Evolutionary conservation across 192 early-diverging fungal genomes (phyloP), one percentile per base, ranked within the genome.

Genomic region (Endogone sp.): DNA sequence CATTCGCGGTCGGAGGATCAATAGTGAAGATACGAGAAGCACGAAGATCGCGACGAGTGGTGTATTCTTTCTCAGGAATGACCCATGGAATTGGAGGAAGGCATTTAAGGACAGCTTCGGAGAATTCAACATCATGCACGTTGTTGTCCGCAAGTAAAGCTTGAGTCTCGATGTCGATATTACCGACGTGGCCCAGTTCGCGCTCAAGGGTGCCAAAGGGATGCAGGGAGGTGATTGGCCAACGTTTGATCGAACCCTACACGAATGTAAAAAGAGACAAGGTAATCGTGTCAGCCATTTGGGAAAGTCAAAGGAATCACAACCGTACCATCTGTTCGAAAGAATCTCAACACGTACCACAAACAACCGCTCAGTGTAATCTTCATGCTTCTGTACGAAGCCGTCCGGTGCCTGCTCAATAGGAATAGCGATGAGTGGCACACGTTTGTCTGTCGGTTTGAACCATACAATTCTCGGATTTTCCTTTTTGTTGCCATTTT

Each of bases 81-180:
- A 22, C 56, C 92, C 93, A 98, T 24, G 93, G 93, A 30, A 80
- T 64, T 20, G 75, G 44, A 23, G 94, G 93, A 29, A 99, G 76
- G 69, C 93, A 94, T 30, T 76, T 82, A 28, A 91, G 72, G 2
- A 96, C 94, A 54, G 76, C 81, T 1, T 94, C 87, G 27, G 86
- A 68, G 68, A 97, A 97, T 22, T 83, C 77, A 2, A 85, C 87
- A 22, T 86, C 84, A 25, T 80, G 75, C 25, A 97, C 89, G 63
- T 90, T 90, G 70, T 92, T 90, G 56, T 95, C 93, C 20, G 87
- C 88, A n/a, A 96, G 80, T 11, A 97, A 79, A 0, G 93, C 90
- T 71, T 85, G 84, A 1, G 92, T 93, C 71, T 97, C 93, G 44
- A 88, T 81, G 20, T 88, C 82, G 44, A 97, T 80, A 22, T 92